Base-by-base conservation (phyloP, 768 basidiomycete species). In the Lactarius akahatsu region DNA sequence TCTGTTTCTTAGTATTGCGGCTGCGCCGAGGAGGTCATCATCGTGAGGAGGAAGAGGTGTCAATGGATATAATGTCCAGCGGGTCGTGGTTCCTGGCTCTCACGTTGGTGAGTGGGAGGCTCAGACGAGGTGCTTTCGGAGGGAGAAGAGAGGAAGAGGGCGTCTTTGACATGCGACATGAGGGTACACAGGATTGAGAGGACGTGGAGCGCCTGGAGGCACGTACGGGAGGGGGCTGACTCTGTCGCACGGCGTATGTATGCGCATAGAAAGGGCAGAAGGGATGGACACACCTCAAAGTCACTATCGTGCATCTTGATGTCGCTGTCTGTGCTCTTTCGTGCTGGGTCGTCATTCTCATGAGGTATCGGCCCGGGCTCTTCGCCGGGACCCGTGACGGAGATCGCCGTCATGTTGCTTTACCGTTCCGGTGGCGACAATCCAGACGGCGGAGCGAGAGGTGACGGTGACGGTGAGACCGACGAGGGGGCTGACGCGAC, bases 271-370 rank as follows among this genome's bases (percentile, higher is more conserved):
- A 0, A n/a, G 38, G 26, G 15, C 20, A 6, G 20, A 10, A 7
- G 45, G n/a, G 60, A 57, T 30, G 13, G 38, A 66, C 57, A 62
- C 38, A 62, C 61, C 65, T 66, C 28, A 7, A 16, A 3, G 23
- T 20, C 18, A 7, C 20, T 1, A 34, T 34, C 6, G 43, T n/a
- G 20, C 41, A 43, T 43, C 43, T 45, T 20, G 8, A 20, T 7
- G 4, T 40, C n/a, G 34, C 1, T 28, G 52, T 23, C 23, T 3
- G 28, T 28, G 28, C 28, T 3, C 3, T 28, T 28, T 32, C 23
- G 61, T 20, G 34, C 20, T 6, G 41, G 18, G 7, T 45, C 34
- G 9, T 47, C 47, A 13, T 52, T 28, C 2, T 13, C 18, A 34
- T 16, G 30, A 15, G 26, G 20, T 1, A 26, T 0, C 1, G 30